These are phyloP conservation scores for Colletotrichum euphorbiae DNA, from an alignment of 2,329 filamentous ascomycete species.

Conservation along the genomic window DNA sequence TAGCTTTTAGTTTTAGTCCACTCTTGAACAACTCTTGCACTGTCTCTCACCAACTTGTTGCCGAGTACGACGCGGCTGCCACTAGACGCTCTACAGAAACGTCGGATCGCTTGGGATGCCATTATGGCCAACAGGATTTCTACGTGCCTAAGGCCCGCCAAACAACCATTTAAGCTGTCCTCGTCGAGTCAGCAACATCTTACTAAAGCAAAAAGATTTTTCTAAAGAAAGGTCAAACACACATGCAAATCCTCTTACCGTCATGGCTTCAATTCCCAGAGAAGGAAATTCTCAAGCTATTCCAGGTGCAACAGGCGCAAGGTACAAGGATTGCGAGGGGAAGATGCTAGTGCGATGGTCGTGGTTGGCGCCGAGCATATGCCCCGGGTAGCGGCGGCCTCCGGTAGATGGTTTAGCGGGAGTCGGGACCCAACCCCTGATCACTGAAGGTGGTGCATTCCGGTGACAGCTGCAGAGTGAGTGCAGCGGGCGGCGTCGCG, in stretches of 20 bases:
- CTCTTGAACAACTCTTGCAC: no score
- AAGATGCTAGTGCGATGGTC: not conserved
- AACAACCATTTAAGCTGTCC: no score
- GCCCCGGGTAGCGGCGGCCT: constrained; percentile 36
- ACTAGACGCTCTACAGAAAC: no score
- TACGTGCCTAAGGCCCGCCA: no score
- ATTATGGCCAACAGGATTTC: no score
- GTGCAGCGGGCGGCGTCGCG: not conserved
- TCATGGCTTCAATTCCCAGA: not conserved
- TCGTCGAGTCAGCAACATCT: no score
- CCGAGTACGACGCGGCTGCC: no score
- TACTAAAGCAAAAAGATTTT: no score
- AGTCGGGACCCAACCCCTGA: constrained; percentile 22
- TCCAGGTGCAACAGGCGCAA: constrained; percentile 20
- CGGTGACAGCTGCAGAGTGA: constrained; percentile 5
- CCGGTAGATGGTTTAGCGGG: constrained; percentile 35
- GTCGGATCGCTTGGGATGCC: no score
- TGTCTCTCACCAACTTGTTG: no score
- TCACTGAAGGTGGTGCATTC: constrained; percentile 23
- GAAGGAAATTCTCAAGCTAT: not conserved
- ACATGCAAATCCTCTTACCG: not conserved
- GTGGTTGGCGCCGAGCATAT: constrained; percentile 8
- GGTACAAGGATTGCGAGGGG: constrained; percentile 20
- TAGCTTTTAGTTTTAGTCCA: no score
- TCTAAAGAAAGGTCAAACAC: not conserved